These are phyloP conservation scores for Starmerella stigmatis DNA, from an alignment of 805 yeast genomes.

Conservation along the genomic window DNA sequence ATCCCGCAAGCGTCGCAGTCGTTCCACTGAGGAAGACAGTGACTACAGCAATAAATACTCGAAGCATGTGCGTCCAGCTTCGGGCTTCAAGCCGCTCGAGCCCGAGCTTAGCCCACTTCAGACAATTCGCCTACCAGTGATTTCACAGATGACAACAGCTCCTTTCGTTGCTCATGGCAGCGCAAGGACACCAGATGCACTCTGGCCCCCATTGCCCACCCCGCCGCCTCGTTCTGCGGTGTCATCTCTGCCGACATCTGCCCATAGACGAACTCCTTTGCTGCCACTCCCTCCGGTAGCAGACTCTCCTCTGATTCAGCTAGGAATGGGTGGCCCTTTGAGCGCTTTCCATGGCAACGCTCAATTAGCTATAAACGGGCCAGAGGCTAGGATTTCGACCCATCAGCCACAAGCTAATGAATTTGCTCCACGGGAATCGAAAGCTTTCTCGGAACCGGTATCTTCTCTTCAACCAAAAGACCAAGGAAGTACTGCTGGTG, in stretches of 20 bases:
- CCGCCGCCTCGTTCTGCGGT: neutral
- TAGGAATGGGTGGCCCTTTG: neutral
- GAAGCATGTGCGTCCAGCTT: neutral
- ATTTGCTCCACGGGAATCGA: too few relatives aligned
- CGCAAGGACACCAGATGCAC: neutral
- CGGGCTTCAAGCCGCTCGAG: neutral
- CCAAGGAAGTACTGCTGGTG: too few relatives aligned
- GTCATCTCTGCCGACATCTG: neutral
- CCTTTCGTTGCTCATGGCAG: neutral
- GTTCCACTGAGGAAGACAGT: constrained; percentile 8
- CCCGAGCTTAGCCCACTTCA: neutral
- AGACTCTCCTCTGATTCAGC: too few relatives aligned
- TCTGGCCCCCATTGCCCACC: neutral
- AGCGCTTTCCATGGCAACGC: too few relatives aligned
- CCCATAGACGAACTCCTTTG: neutral
- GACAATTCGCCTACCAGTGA: neutral
- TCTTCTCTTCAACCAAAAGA: too few relatives aligned
- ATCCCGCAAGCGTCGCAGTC: constrained; percentile 12
- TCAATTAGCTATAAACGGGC: too few relatives aligned
- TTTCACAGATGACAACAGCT: constrained; percentile 1
- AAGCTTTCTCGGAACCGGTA: too few relatives aligned
- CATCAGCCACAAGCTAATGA: too few relatives aligned
- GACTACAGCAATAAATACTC: neutral
- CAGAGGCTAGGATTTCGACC: too few relatives aligned
- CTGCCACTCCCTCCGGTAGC: too few relatives aligned